phyloP scores from a whole-genome alignment of 345 rosid species.

The Salix arbutifolia region DNA sequence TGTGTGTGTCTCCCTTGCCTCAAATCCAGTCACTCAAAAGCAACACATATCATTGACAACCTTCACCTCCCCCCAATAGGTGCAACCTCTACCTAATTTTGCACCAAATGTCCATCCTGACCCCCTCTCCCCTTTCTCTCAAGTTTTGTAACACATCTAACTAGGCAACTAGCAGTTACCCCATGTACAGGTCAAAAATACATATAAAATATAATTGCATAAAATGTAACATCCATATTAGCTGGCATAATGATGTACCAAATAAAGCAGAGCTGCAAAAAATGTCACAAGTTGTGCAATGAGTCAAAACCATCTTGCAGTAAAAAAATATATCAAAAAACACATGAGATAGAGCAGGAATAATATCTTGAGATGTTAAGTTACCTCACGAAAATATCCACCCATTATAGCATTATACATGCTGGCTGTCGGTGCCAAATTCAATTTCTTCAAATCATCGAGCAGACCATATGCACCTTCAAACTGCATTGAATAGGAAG shows the following conservation, averaged over 20 bases:
- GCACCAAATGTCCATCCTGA: not conserved
- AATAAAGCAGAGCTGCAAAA: not conserved
- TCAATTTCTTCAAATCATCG: slow-evolving; percentile 49
- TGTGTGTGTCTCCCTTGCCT: not conserved
- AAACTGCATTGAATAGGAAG: slow-evolving; percentile 44
- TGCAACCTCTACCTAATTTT: not conserved
- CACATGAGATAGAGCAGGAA: not conserved
- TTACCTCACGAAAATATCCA: slow-evolving; percentile 81
- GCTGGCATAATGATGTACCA: not conserved
- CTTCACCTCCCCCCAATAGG: not conserved
- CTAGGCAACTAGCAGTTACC: not conserved
- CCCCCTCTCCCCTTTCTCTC: not conserved
- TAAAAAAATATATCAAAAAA: not conserved
- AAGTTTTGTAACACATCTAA: not conserved
- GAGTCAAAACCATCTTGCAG: not conserved
- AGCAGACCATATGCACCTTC: slow-evolving; percentile 71
- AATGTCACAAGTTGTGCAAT: not conserved
- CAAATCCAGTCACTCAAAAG: not conserved
- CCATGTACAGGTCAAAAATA: not conserved
- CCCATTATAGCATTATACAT: slow-evolving; percentile 76
- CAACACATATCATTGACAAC: not conserved
- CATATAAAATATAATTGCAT: not conserved
- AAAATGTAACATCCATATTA: not conserved
- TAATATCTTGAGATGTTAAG: not conserved
- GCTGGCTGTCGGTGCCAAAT: slow-evolving; percentile 48